A percentile compares a stretch with the other conserved stretches of the same genome.
These are phyloP conservation scores for Chrysosporium keratinophilum DNA, from an alignment of 2,329 filamentous ascomycete species.

Conservation along the genomic window DNA sequence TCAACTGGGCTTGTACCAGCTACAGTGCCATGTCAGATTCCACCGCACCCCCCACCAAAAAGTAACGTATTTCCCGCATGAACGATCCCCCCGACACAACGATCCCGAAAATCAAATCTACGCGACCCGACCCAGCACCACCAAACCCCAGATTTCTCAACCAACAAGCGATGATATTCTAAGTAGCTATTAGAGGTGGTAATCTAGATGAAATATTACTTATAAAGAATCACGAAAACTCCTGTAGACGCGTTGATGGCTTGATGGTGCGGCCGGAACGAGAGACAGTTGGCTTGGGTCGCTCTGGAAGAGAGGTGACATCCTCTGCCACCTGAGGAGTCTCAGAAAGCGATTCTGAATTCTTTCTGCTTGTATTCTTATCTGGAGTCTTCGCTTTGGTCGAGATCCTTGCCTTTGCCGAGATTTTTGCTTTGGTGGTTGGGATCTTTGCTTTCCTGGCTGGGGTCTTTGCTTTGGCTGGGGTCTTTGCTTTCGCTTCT, in stretches of 20 bases:
- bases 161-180: neutral
- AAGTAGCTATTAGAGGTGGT: neutral
- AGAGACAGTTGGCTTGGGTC: neutral
- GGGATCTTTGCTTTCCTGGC: too few relatives aligned
- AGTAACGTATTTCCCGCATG: too few relatives aligned
- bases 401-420: too few relatives aligned
- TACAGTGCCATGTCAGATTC: too few relatives aligned
- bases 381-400: neutral
- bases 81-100: too few relatives aligned
- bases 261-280: neutral
- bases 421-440: too few relatives aligned
- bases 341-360: neutral
- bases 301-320: neutral
- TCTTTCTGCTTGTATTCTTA: neutral
- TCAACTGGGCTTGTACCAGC: too few relatives aligned
- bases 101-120: too few relatives aligned
- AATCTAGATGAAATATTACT: neutral
- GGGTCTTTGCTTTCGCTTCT: neutral
- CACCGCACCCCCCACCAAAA: too few relatives aligned
- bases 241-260: neutral
- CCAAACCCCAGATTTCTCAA: neutral
- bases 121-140: too few relatives aligned
- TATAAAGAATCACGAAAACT: conserved; percentile 3
- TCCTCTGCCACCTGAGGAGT: neutral
- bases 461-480: too few relatives aligned